phyloP scores from a whole-genome alignment of 805 yeast genomes.

The Brettanomyces custersianus region DNA sequence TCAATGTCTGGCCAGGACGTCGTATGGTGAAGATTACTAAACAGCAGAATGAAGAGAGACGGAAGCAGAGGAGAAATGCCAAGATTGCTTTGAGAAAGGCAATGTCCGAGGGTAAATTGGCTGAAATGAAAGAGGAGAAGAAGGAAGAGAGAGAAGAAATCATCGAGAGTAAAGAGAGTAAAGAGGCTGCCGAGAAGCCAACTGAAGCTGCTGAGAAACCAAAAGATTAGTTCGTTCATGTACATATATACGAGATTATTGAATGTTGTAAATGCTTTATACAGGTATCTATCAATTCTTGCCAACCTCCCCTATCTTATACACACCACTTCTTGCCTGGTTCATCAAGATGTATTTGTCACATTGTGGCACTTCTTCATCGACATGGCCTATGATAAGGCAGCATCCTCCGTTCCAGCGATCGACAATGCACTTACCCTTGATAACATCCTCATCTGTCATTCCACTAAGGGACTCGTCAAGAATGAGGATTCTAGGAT shows the following conservation, averaged over 20 bases:
- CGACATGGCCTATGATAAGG: conserved; percentile 75
- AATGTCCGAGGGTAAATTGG: conserved; percentile 8
- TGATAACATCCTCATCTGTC: conserved; percentile 53
- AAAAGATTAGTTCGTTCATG: background rate
- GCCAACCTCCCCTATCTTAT: conserved; percentile 19
- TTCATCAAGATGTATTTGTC: conserved; percentile 38
- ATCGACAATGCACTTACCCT: conserved; percentile 44
- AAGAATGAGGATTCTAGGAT: conserved; percentile 69
- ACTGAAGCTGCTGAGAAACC: background rate
- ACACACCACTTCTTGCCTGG: conserved; percentile 23
- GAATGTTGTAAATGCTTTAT: background rate
- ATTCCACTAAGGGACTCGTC: conserved; percentile 94
- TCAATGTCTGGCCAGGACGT: conserved; percentile 69
- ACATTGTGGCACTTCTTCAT: conserved; percentile 69
- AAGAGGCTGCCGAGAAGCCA: background rate
- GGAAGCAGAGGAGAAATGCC: conserved; percentile 38
- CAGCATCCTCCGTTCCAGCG: conserved; percentile 57
- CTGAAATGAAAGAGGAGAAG: conserved; percentile 1
- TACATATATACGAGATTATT: background rate
- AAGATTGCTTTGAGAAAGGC: conserved; percentile 29
- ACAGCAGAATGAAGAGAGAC: conserved; percentile 36
- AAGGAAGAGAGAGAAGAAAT: background rate
- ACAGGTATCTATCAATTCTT: background rate
- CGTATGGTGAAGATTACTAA: conserved; percentile 49
- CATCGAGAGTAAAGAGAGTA: background rate